These are phyloP conservation scores for Chenopodium quinoa DNA, from an alignment of 148 eudicot genomes.

Conservation along the genomic window DNA sequence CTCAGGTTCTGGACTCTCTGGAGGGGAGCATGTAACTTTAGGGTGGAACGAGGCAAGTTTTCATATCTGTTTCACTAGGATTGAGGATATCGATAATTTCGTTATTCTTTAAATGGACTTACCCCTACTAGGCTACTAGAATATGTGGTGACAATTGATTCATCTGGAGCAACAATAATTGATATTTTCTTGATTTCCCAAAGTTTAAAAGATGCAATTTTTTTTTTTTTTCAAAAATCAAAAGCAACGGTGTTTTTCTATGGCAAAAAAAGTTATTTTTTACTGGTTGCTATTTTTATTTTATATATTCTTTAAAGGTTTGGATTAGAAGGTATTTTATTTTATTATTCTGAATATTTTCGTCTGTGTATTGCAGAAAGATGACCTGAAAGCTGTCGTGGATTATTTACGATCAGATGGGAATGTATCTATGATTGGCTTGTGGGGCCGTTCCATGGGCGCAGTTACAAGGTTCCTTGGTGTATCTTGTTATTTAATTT, in stretches of 20 bases:
- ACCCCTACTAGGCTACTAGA: not conserved
- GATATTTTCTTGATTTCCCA: not conserved
- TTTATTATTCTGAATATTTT: not conserved
- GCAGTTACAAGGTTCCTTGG: slow-evolving; percentile 79
- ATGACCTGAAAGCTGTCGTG: slow-evolving; percentile 88
- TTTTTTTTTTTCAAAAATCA: not conserved
- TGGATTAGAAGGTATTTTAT: not conserved
- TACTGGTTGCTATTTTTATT: not conserved
- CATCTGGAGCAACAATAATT: not conserved
- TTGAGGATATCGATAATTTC: not conserved
- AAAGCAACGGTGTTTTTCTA: not conserved
- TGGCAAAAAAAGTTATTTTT: not conserved
- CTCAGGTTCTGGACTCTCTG: slow-evolving; percentile 97
- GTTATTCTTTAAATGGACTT: not conserved
- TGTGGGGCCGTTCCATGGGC: slow-evolving; percentile 99
- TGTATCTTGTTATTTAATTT: slow-evolving; percentile 17
- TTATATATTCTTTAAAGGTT: not conserved
- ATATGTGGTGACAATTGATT: not conserved
- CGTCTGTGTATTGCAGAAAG: slow-evolving; percentile 57
- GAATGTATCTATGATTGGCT: slow-evolving; percentile 80
- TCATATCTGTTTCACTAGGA: slow-evolving; percentile 5
- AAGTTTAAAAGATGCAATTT: not conserved
- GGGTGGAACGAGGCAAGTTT: slow-evolving; percentile 95
- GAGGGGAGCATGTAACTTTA: slow-evolving; percentile 93
- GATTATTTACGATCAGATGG: slow-evolving; percentile 82